Base-by-base conservation (phyloP, 225 moss, liverwort and hornwort genomes). In the Takakia lepidozioides region DNA sequence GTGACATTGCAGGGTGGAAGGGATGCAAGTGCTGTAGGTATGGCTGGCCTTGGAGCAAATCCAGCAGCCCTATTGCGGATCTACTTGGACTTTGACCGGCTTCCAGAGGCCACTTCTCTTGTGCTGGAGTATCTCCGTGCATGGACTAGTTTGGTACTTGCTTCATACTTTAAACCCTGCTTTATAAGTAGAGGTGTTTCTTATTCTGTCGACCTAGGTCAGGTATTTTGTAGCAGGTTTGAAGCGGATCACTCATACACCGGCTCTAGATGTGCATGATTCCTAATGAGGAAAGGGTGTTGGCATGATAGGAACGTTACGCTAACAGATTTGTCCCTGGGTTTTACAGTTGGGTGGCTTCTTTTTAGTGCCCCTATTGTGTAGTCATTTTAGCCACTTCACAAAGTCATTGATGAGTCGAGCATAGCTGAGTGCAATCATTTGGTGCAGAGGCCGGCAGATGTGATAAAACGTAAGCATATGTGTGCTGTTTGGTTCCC, bases 401-500 rank as follows among this genome's bases (percentile, higher is more conserved):
- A 21, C 22, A 2, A 49, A 25, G 6, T 6, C n/a, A 25, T 27
- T 49, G 3, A 23, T 25, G 4, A 24, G 8, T 49, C 22, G 9
- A 25, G n/a, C 48, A 32, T 32, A n/a, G n/a, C n/a, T 32, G 32
- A 11, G 11, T 32, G 32, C 11, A 6, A 32, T 6, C 44, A 18
- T 28, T 38, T 9, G 49, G 55, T 72, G 70, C 78, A 87, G 61
- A 80, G 83, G 27, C 85, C 98, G 46, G 75, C 80, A 60, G 98
- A 91, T 69, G 73, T 91, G 6, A 78, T 87, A 18, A 98, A 87
- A 62, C 80, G 98, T 49, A 98, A 91, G 73, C 98, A 76, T 55
- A 68, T 85, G 40, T 87, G 85, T 60, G 85, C 87, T 19, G 91
- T 91, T 28, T 98, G 98, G 98, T 98, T 98, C 48, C 98, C 98